Evolutionary conservation across 768 basidiomycete genomes (phyloP).

Genomic region (Artomyces pyxidatus): DNA sequence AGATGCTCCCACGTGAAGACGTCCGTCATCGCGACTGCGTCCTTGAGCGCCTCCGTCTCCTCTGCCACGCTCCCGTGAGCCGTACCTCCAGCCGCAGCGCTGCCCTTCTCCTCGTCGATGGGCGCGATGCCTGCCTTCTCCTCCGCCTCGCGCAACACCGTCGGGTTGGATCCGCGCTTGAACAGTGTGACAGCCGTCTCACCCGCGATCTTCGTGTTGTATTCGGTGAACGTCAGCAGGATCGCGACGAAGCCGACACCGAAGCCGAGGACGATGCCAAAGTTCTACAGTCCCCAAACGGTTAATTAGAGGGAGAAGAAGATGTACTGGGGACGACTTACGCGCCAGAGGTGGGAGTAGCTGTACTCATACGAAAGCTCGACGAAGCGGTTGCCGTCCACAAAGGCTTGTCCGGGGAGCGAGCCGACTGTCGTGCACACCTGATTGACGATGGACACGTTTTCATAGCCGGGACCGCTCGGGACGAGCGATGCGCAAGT

Average conservation of each 20-base stretch:
- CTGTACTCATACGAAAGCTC: conserved; percentile 33
- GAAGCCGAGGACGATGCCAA: conserved; percentile 65
- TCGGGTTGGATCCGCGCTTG: conserved; percentile 44
- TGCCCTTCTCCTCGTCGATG: conserved; percentile 23
- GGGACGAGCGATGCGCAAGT: conserved; percentile 53
- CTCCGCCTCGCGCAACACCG: conserved; percentile 6
- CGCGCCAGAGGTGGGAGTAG: conserved; percentile 42
- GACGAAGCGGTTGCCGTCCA: conserved; percentile 55
- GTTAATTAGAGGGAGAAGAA: neutral
- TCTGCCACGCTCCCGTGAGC: neutral
- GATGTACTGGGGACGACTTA: conserved; percentile 16
- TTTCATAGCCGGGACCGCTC: conserved; percentile 53
- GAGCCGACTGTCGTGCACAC: conserved; percentile 70
- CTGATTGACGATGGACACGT: conserved; percentile 52
- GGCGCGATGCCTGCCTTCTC: conserved; percentile 2
- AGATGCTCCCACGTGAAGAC: conserved; percentile 78
- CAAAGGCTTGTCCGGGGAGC: conserved; percentile 46
- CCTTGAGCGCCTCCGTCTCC: conserved; percentile 7
- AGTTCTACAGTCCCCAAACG: conserved; percentile 34
- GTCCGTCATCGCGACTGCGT: conserved; percentile 29
- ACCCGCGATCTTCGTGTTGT: conserved; percentile 30
- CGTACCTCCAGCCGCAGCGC: neutral
- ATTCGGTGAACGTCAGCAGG: conserved; percentile 55
- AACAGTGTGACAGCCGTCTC: conserved; percentile 48
- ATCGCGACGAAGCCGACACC: conserved; percentile 45